These are phyloP conservation scores for Eucalyptus regnans DNA, from an alignment of 345 rosid genomes.

Conservation along the genomic window DNA sequence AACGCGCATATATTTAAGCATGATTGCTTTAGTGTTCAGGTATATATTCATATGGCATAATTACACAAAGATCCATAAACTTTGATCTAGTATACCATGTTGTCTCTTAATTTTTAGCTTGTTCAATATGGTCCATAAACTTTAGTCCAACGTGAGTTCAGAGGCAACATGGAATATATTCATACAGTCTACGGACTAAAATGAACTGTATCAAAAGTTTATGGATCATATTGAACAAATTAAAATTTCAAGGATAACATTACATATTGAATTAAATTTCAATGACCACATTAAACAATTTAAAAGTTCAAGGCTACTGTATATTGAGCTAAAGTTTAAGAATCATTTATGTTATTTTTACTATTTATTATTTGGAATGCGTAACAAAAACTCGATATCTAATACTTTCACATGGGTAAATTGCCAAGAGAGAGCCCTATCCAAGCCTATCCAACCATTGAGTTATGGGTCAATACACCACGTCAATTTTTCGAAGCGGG, in stretches of 20 bases:
- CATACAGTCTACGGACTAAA: no score
- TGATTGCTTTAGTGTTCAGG: neutral
- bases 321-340: neutral
- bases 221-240: no score
- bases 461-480: no score
- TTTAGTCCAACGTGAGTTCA: neutral
- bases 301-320: neutral
- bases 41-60: neutral
- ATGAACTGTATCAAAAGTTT: no score
- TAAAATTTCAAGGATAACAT: no score
- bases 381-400: neutral
- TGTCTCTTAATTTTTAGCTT: accelerated
- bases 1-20: neutral
- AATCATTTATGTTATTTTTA: neutral
- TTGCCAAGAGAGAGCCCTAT: neutral
- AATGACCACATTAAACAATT: accelerated
- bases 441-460: no score
- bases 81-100: neutral
- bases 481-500: accelerated
- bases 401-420: neutral
- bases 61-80: neutral
- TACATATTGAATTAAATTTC: neutral
- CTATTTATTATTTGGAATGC: neutral
- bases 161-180: no score
- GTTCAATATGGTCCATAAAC: neutral